Evolutionary conservation across 495 filamentous ascomycete genomes (phyloP), one percentile per base, ranked within the genome.

Genomic region (Aspergillus wentii): DNA sequence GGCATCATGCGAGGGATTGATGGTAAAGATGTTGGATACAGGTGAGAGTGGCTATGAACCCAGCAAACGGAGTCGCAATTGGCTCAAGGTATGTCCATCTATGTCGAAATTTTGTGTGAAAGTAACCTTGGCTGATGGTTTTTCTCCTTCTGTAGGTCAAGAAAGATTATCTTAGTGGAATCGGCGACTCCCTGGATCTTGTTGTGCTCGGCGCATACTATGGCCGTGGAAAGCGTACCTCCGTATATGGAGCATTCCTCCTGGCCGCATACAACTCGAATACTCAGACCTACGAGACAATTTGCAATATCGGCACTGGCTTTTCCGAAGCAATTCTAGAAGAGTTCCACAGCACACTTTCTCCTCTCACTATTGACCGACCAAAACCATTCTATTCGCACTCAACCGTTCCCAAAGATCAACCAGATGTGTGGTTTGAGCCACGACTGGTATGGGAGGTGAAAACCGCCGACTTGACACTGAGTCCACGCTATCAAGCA

Each of bases 1-100:
- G 62, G 86, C 89, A 7, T 88, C 86, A 1, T 98, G 92, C 51
- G 92, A 98, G 67, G 92, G 92, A 4, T 66, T 98, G 22, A 98
- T 98, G 92, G 92, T 98, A 8, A 98, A 98, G 66, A 98, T 97
- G 91, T 66, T 98, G 35, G 88, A 96, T 52, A 94, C 91, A 2
- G 62, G 74, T 0, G 88, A 94, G 57, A 91, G 85, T 52, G 84
- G 85, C 43, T 98, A 98, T 49, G 89, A 97, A 68, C 92, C 92
- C 3, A 88, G 83, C 58, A 95, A 94, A 60, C 82, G 92, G 31
- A 90, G 84, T 71, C 85, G 88, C 17, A 98, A 98, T 50, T 98
- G 92, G 92, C 80, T 98, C 20, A 98, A 98, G 76, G 88, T 86
- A 69, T 35, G 61, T 43, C 5, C 22, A 25, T 25, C 14, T 29